Base-by-base conservation (phyloP, 2,329 filamentous ascomycete species). In the Tolypocladium inflatum region DNA sequence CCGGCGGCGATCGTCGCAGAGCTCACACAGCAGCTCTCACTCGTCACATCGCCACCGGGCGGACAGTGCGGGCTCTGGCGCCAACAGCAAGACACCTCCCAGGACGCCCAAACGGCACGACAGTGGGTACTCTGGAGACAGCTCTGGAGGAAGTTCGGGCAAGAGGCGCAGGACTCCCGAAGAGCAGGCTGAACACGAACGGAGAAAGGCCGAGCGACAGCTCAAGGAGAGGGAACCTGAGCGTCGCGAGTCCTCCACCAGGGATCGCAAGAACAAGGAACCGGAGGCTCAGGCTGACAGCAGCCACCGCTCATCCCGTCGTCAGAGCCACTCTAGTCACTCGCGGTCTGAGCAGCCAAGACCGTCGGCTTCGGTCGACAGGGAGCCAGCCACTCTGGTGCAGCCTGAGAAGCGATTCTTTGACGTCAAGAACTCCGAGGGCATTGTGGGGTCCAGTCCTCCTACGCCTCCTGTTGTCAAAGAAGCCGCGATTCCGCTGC, bases 121-220 rank as follows among this genome's bases (percentile, higher is more conserved):
- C 59, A 80, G 77, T 59, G 78, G 77, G 0, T 74, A 75, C 60
- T 74, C 76, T 3, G 69, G 71, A 21, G 76, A 77, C n/a, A 74
- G 66, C 59, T 70, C 71, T 51, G 70, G 68, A 53, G 70, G 68
- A 51, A 67, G 68, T 52, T 69, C 71, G 41, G 63, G 66, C 33
- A 66, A 66, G 58, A 67, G 63, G 56, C 71, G 73, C 48, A 75
- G 78, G 58, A 79, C 76, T 3, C 69, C 73, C 2, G 78, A 81
- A 61, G 78, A 82, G 63, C 78, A 80, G 59, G 77, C 73, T 19
- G 76, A 74, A 2, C 76, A 80, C 57, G 80, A 83, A 2, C 76
- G 66, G 61, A 75, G 75, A 60, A 81, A 77, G 66, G 75, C 74
- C 1, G 78, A 81, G 62, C 75, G 76, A 35, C 75, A 50, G 63